Base-by-base conservation (phyloP, 2,329 filamentous ascomycete genomes). In the Leptoxyphium fumago region DNA sequence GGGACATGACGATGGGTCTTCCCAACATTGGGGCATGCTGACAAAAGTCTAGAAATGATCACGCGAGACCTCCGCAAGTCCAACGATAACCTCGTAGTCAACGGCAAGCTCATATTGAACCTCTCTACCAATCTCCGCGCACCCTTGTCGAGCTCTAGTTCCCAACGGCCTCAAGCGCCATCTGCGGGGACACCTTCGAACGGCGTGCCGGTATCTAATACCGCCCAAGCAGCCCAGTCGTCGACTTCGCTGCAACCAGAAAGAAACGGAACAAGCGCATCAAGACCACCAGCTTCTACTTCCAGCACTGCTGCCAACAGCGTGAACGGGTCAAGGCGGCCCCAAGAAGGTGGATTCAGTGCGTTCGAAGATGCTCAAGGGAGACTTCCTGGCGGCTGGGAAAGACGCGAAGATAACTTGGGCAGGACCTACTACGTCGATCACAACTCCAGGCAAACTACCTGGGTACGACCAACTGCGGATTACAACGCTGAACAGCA, bases 371-470 rank as follows among this genome's bases (percentile, higher is more conserved):
- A 98, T 65, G 78, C 80, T n/a, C 88, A 95, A 59, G 91, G 91
- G 45, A 80, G 89, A 54, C 67, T 98, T 44, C 91, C 91, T 29
- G 80, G 84, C 42, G 91, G 91, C 29, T 98, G 91, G 89, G 91
- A 98, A 67, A 80, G 91, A 45, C 78, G 91, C 45, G 89, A 96
- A 63, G 91, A 98, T 61, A 91, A 95, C 54, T 66, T 96, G 38
- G 89, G 91, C 43, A 77, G 91, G 56, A 96, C 89, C 17, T 98
- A 98, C 61, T 98, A 96, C 61, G 91, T 98, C 43, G 91, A 98
- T 59, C 91, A 96, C 63, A 96, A 96, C 63, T 94, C 88, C 6
- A 75, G 91, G 55, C 89, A 91, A 44, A 98, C 91, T 1, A 96
- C 89, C 54, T 98, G 91, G 91, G 89, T 84, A 54, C 74, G 91